Evolutionary conservation across 768 basidiomycete genomes (phyloP), one percentile per base, ranked within the genome.

Genomic region (Melanogaster broomeanus): DNA sequence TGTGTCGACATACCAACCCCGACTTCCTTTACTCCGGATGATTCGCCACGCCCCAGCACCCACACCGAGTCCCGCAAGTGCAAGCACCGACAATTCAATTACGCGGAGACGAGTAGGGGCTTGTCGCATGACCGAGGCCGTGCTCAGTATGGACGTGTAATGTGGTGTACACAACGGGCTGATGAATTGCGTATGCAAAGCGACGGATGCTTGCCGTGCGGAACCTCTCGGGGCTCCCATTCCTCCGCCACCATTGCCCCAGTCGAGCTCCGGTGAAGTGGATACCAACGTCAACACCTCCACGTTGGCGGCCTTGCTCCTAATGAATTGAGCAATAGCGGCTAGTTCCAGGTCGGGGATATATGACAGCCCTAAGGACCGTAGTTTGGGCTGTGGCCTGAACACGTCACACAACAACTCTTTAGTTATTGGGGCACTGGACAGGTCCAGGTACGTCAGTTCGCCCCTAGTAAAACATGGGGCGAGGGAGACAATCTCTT

Each of bases 1-100:
- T 0, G 87, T 82, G 67, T 98, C 90, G 45, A 95, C 92, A 62
- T 93, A 97, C 94, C 95, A 98, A 4, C 93, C 94, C 21, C 96
- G 74, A 1, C 93, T 88, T 8, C 96, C 96, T 67, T 97, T 97
- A 62, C 91, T 93, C 52, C 83, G 78, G n/a, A 98, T 77, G 53
- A 90, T 87, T 46, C 87, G 80, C 96, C 96, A 99, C 27, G 88
- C 74, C 5, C 86, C 89, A 0, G 85, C 90, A 4, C 92, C 93
- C 1, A 78, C 80, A 7, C 91, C 91, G 2, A 96, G 75, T 5
- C 80, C 80, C 42, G 81, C 75, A 6, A 98, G 78, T 58, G 91
- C 77, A 19, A 79, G 74, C 15, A 83, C 79, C 27, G 88, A 84
- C 13, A 98, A 73, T 70, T 99, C 96, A 48, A 99, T 80, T 25